Evolutionary conservation across 2,329 filamentous ascomycete species (phyloP), one percentile per base, ranked within the genome.

Genomic region (Neocatenulostroma microsporum): DNA sequence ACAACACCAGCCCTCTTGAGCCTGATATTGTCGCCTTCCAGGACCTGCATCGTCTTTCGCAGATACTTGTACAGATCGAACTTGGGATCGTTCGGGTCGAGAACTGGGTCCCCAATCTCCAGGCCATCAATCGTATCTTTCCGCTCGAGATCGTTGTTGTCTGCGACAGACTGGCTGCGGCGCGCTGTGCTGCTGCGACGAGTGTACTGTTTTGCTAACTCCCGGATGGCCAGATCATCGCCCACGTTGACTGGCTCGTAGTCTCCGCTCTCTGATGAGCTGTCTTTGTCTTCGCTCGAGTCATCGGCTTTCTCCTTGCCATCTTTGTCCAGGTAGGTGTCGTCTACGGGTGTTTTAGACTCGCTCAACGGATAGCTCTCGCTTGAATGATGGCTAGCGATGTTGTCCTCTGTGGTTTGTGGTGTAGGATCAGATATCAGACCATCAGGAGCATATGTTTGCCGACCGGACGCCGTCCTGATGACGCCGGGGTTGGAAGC

Each of bases 1-100:
- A 73, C 70, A 5, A 84, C 66, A 3, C 79, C 78, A 0, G 78
- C 72, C 5, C 64, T 63, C 46, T 64, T 70, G 42, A 63, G 60
- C 40, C 66, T 68, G 30, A 79, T 62, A 0, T 74, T 72, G 39
- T 80, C 73, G 13, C 68, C 67, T 23, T 75, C 67, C 23, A 79
- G 56, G 21, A 70, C 47, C 31, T 64, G 62, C 45, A 74, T 55
- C 34, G 68, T 63, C 59, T 68, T 67, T 7, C 62, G 63, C 29
- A 68, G 54, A 59, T 70, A 76, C 54, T 68, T 74, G 44, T 69
- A 63, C 9, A 73, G 63, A 39, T 75, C 66, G 47, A 76, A 75
- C n/a, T 66, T 55, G 2, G 66, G 62, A 21, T 60, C 69, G 6
- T 51, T 59, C 1, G 73, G 73, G 46, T 77, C 70, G n/a, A 77